These are phyloP conservation scores for Mycena rosella DNA, from an alignment of 768 basidiomycete species.

Conservation along the genomic window DNA sequence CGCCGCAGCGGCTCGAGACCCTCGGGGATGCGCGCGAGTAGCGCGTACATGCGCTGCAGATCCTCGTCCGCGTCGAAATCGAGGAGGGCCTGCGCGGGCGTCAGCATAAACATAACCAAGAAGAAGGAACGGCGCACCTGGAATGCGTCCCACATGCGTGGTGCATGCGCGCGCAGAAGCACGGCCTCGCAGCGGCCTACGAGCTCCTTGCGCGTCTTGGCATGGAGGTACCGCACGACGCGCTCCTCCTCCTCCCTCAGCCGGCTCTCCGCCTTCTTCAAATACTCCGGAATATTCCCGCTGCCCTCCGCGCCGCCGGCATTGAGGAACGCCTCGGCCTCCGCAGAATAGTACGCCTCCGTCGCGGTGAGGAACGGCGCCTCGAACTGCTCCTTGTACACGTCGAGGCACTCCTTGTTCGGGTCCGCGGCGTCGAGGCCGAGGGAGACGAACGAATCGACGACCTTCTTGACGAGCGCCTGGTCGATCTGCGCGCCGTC, in stretches of 20 bases:
- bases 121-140: conserved; percentile 54
- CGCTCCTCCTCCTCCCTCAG: conserved; percentile 95
- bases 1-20: conserved; percentile 92
- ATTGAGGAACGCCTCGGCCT: conserved; percentile 87
- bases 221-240: conserved; percentile 94
- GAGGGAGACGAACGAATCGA: conserved; percentile 95
- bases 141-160: conserved; percentile 94
- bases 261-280: conserved; percentile 94
- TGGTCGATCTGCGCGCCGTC: conserved; percentile 96
- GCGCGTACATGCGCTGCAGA: conserved; percentile 92
- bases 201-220: conserved; percentile 85
- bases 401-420: conserved; percentile 92
- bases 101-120: not conserved
- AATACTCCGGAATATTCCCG: conserved; percentile 84
- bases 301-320: conserved; percentile 70
- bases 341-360: conserved; percentile 90
- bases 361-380: conserved; percentile 89
- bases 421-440: conserved; percentile 93
- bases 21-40: conserved; percentile 91
- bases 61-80: conserved; percentile 97
- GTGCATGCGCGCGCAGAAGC: conserved; percentile 87
- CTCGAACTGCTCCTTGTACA: conserved; percentile 94
- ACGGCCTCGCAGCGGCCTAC: conserved; percentile 90
- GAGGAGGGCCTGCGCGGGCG: conserved; percentile 59
- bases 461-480: conserved; percentile 91